A percentile compares a stretch with the other conserved stretches of the same genome.
Conservation (phyloP, 805 yeast genomes). For the Pichia thaimueangensis region DNA sequence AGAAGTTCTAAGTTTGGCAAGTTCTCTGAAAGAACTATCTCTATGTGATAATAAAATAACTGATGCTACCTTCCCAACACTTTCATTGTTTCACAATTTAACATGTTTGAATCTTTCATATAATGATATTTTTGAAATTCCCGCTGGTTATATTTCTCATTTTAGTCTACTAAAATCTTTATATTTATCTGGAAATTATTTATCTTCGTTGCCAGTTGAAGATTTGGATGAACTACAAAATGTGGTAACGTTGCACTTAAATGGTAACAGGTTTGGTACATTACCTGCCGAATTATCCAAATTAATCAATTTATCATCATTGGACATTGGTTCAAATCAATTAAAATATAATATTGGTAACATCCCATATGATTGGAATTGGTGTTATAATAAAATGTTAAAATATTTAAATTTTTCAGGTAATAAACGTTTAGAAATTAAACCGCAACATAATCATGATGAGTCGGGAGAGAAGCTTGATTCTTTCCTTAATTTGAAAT, state of each 20-base stretch:
- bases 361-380: conserved; percentile 96
- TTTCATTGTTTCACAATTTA: conserved; percentile 54
- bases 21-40: conserved; percentile 45
- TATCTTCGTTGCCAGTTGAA: conserved; percentile 78
- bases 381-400: conserved; percentile 78
- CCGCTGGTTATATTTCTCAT: conserved; percentile 59
- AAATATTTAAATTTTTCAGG: conserved; percentile 86
- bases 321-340: conserved; percentile 89
- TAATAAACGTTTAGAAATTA: conserved; percentile 85
- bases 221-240: conserved; percentile 60
- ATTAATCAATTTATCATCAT: conserved; percentile 51
- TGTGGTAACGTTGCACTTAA: conserved; percentile 59
- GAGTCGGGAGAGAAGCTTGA: conserved; percentile 64
- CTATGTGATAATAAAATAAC: conserved; percentile 79
- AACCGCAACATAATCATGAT: conserved; percentile 46
- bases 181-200: conserved; percentile 75
- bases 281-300: conserved; percentile 84
- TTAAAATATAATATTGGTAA: conserved; percentile 88
- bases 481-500: conserved; percentile 52
- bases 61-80: conserved; percentile 67
- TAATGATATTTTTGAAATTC: conserved; percentile 78
- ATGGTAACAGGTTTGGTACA: conserved; percentile 79
- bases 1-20: conserved; percentile 12
- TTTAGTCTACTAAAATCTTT: conserved; percentile 54
- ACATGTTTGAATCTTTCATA: conserved; percentile 70